Percentiles rank a stretch among this genome's conserved stretches.
These are phyloP conservation scores for Aspergillus ibericus DNA, from an alignment of 2,329 filamentous ascomycete species.

Conservation along the genomic window DNA sequence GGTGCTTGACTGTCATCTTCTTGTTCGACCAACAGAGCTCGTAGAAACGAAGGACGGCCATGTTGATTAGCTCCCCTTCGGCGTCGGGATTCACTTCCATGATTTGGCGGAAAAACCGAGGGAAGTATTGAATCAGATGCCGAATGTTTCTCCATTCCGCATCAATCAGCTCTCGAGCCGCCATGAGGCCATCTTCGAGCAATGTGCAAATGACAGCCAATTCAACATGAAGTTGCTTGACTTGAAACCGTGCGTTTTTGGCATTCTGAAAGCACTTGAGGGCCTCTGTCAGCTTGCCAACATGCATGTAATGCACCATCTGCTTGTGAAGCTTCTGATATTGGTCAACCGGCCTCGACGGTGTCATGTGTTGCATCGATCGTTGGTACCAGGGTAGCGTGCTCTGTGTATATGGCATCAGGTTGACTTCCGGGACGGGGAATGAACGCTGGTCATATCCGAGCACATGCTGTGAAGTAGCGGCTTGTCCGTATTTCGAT, in stretches of 20 bases:
- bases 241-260: conserved; percentile 27
- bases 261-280: conserved; percentile 33
- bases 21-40: conserved; percentile 35
- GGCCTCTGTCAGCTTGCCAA: conserved; percentile 34
- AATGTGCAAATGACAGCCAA: conserved; percentile 39
- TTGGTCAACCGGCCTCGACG: conserved; percentile 31
- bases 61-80: conserved; percentile 31
- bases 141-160: conserved; percentile 29
- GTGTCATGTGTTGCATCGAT: conserved; percentile 29
- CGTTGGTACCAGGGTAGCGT: conserved; percentile 32
- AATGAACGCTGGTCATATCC: conserved; percentile 37
- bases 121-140: conserved; percentile 26
- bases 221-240: conserved; percentile 38
- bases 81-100: conserved; percentile 23
- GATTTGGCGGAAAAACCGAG: conserved; percentile 39
- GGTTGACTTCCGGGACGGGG: conserved; percentile 26
- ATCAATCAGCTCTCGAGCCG: conserved; percentile 35
- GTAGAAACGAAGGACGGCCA: conserved; percentile 43
- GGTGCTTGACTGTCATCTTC: conserved; percentile 37
- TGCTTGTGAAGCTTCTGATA: conserved; percentile 37
- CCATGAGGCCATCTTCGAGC: conserved; percentile 29
- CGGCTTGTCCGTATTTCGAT: conserved; percentile 30
- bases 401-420: conserved; percentile 23
- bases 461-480: conserved; percentile 37
- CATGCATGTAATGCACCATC: conserved; percentile 41